Percentiles rank a stretch among this genome's conserved stretches.
Evolutionary conservation across 2,329 filamentous ascomycete genomes (phyloP).

Genomic region (Colletotrichum acutatum): DNA sequence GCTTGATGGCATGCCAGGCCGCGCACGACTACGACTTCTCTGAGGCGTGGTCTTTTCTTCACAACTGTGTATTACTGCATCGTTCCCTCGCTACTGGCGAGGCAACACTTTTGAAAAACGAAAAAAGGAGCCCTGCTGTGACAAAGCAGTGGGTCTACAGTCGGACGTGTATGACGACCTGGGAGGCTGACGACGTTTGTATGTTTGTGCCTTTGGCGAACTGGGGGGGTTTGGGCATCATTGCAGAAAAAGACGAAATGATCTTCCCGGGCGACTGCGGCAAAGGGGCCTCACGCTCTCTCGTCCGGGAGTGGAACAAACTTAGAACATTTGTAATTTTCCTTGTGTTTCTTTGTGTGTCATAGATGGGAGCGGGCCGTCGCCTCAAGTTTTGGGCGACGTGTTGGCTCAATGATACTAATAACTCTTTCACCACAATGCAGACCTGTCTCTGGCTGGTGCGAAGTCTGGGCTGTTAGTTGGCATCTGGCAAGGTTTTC

Average conservation of each 20-base stretch:
- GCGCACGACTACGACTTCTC: conserved; percentile 10
- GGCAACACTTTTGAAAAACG: conserved; percentile 25
- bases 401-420: conserved; percentile 24
- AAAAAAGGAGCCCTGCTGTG: conserved; percentile 26
- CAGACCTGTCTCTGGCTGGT: conserved; percentile 1
- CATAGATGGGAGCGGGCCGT: conserved; percentile 29
- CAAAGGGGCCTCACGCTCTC: conserved; percentile 3
- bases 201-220: conserved; percentile 37
- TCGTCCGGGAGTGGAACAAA: conserved; percentile 18
- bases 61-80: conserved; percentile 35
- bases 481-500: not conserved
- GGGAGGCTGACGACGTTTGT: conserved; percentile 36
- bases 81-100: conserved; percentile 15
- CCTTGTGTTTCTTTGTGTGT: conserved; percentile 28
- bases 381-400: not conserved
- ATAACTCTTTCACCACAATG: conserved; percentile 29
- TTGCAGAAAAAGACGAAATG: conserved; percentile 31
- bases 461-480: not conserved
- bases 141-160: conserved; percentile 24
- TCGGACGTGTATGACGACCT: conserved; percentile 36
- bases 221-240: conserved; percentile 33
- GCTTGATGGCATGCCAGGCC: conserved; percentile 3
- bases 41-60: conserved; percentile 23
- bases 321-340: conserved; percentile 36
- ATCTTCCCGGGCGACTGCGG: conserved; percentile 4